A percentile compares a stretch with the other conserved stretches of the same genome.
Evolutionary conservation across 1,139 yeast genomes (phyloP).

Genomic region (Taiozyma sp.): DNA sequence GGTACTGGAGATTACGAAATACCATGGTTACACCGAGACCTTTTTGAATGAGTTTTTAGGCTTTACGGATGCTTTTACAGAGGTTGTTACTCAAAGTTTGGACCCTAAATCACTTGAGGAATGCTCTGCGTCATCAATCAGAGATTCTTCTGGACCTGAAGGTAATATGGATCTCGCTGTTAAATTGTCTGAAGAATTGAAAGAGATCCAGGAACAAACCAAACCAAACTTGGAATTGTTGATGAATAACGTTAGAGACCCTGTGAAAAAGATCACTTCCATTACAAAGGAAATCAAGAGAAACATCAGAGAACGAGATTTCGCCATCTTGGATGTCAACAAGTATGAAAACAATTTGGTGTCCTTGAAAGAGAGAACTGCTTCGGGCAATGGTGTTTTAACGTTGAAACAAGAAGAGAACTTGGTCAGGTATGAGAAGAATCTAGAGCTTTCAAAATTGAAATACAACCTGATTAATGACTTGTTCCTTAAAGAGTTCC

Average conservation of each 20-base stretch:
- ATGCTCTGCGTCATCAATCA: background rate
- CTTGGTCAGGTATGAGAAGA: constrained; percentile 25
- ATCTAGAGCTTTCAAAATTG: constrained; percentile 19
- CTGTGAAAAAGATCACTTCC: constrained; percentile 22
- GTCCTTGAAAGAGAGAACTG: constrained; percentile 8
- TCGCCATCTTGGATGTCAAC: constrained; percentile 36
- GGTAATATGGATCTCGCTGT: background rate
- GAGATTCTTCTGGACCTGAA: background rate
- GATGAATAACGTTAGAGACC: constrained; percentile 17
- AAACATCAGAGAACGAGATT: constrained; percentile 29
- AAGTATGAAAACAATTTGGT: constrained; percentile 16
- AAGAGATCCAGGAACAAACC: constrained; percentile 17
- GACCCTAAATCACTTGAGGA: background rate
- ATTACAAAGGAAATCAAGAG: constrained; percentile 27
- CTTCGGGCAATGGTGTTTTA: constrained; percentile 24
- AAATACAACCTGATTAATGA: constrained; percentile 33
- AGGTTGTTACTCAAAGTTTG: background rate
- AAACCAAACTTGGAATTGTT: constrained; percentile 20
- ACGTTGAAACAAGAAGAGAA: constrained; percentile 34
- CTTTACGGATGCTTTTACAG: constrained; percentile 21
- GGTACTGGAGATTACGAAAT: constrained; percentile 22
- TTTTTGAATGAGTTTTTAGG: constrained; percentile 21
- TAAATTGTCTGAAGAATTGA: constrained; percentile 1
- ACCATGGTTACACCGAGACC: constrained; percentile 13
- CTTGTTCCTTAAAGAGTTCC: constrained; percentile 35